A percentile compares a stretch with the other conserved stretches of the same genome.
Evolutionary conservation across 1,284 basidiomycete species (phyloP).

Genomic region (Stereum hirsutum): DNA sequence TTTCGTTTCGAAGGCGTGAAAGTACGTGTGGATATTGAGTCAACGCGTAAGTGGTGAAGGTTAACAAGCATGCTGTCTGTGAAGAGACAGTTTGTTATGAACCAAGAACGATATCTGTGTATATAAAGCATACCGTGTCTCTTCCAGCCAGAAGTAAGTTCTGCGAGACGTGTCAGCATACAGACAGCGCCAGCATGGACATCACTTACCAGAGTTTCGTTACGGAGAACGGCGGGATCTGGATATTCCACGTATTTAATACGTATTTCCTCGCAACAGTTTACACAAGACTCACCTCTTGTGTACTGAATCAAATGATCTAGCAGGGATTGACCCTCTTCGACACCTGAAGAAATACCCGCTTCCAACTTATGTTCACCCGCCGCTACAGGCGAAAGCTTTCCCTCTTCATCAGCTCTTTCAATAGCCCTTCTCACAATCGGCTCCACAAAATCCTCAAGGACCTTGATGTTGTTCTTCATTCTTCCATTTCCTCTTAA

Average conservation of each 20-base stretch:
- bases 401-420: slow-evolving; percentile 1
- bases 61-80: slow-evolving; percentile 26
- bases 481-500: slow-evolving; percentile 28
- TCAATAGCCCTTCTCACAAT: background rate
- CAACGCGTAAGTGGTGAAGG: slow-evolving; percentile 31
- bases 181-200: slow-evolving; percentile 20
- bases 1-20: slow-evolving; percentile 28
- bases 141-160: slow-evolving; percentile 32
- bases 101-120: background rate
- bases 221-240: slow-evolving; percentile 20
- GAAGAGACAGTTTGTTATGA: background rate
- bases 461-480: slow-evolving; percentile 4
- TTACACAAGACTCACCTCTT: slow-evolving; percentile 12
- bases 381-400: slow-evolving; percentile 1
- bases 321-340: slow-evolving; percentile 20
- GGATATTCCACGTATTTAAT: too few relatives aligned
- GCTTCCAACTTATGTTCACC: slow-evolving; percentile 6
- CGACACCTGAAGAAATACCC: slow-evolving; percentile 10
- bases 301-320: slow-evolving; percentile 27
- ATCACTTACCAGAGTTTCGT: slow-evolving; percentile 23
- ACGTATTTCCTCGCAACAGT: background rate
- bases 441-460: slow-evolving; percentile 8
- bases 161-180: slow-evolving; percentile 29
- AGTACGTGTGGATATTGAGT: slow-evolving; percentile 28
- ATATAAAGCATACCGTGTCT: slow-evolving; percentile 24